Percentiles rank a stretch among this genome's conserved stretches.
phyloP scores from a whole-genome alignment of 106 monocot genomes.

The Acorus calamus region DNA sequence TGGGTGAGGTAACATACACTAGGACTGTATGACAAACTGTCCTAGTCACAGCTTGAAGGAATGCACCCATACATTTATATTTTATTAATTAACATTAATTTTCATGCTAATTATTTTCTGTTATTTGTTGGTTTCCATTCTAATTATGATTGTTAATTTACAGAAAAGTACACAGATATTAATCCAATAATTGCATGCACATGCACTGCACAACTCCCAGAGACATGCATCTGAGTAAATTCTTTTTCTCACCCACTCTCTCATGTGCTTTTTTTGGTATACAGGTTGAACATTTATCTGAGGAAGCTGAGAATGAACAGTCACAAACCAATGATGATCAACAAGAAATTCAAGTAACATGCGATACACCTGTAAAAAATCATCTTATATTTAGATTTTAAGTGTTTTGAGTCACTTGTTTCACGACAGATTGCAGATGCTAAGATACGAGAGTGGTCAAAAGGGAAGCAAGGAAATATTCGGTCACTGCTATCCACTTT shows the following conservation, averaged over 20 bases:
- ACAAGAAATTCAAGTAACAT: slow-evolving; percentile 54
- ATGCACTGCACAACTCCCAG: too few species aligned
- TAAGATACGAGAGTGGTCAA: slow-evolving; percentile 79
- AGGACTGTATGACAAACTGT: too few species aligned
- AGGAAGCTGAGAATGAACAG: slow-evolving; percentile 27
- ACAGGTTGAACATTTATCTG: slow-evolving; percentile 47
- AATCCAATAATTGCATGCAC: too few species aligned
- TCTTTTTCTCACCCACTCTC: neutral
- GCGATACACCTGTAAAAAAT: neutral
- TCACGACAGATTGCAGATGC: slow-evolving; percentile 44
- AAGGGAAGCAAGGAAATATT: slow-evolving; percentile 91
- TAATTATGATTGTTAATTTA: too few species aligned
- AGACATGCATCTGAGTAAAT: neutral
- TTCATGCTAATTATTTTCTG: too few species aligned
- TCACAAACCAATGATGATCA: slow-evolving; percentile 13
- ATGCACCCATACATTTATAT: too few species aligned
- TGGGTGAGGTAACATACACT: too few species aligned
- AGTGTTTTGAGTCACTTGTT: neutral
- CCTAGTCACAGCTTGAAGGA: too few species aligned
- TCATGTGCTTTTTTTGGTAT: neutral
- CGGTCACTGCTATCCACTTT: slow-evolving; percentile 81
- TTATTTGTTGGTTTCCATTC: too few species aligned
- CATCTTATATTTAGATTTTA: too few species aligned
- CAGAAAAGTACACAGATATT: too few species aligned
- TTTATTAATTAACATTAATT: too few species aligned